Evolutionary conservation across 2,329 filamentous ascomycete genomes (phyloP).

Genomic region (Blastomyces gilchristii): DNA sequence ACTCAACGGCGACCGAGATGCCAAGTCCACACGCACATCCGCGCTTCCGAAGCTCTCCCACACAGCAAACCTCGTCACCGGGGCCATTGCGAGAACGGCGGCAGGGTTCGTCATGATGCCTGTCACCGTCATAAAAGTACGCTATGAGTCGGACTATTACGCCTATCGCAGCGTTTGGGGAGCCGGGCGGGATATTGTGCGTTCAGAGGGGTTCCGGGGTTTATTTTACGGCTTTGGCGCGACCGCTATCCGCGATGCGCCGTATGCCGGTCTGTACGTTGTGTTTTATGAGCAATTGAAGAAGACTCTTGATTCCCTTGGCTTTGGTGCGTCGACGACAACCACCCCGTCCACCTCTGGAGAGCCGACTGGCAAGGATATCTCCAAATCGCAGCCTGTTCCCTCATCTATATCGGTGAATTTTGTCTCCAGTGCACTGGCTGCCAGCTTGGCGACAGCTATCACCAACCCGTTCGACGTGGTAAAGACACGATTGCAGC

Average conservation of each 20-base stretch:
- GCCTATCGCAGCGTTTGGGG: constrained; percentile 64
- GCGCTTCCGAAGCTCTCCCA: constrained; percentile 73
- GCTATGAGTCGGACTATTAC: constrained; percentile 85
- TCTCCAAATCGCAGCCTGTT: not conserved
- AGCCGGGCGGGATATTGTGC: constrained; percentile 64
- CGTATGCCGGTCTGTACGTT: constrained; percentile 90
- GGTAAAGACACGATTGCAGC: constrained; percentile 86
- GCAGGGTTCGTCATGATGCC: constrained; percentile 92
- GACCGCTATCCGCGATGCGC: constrained; percentile 87
- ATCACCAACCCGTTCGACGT: constrained; percentile 96
- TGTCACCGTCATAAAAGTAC: constrained; percentile 90
- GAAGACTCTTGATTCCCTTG: constrained; percentile 23
- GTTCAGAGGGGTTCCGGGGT: constrained; percentile 62
- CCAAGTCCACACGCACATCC: constrained; percentile 44
- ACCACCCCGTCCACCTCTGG: not conserved
- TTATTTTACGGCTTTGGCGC: constrained; percentile 93
- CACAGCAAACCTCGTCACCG: constrained; percentile 73
- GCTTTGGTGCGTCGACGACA: constrained; percentile 18
- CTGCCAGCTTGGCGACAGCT: constrained; percentile 71
- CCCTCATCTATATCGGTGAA: constrained; percentile 56
- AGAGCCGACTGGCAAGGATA: not conserved
- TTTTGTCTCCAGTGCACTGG: constrained; percentile 69
- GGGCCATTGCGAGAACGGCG: constrained; percentile 70
- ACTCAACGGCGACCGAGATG: constrained; percentile 26
- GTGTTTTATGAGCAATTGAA: constrained; percentile 68